Evolutionary conservation across 1,284 basidiomycete genomes (phyloP).

Genomic region (Fomitiporia mediterranea): DNA sequence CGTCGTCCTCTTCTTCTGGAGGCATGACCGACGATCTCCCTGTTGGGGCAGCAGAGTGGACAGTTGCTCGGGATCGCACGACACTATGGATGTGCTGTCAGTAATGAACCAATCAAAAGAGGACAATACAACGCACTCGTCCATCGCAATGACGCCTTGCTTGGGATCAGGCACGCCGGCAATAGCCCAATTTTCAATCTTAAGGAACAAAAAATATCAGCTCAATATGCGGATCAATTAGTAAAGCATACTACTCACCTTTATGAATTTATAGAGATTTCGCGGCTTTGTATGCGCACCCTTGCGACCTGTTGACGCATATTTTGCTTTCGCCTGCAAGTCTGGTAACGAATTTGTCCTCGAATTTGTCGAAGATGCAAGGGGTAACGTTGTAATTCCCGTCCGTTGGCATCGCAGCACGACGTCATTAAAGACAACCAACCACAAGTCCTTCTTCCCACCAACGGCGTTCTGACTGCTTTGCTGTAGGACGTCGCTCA

Average conservation of each 20-base stretch:
- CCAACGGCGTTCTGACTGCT: conserved; percentile 46
- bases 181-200: conserved; percentile 90
- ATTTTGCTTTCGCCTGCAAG: conserved; percentile 73
- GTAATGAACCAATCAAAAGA: conserved; percentile 18
- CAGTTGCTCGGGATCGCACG: conserved; percentile 59
- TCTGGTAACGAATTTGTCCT: conserved; percentile 74
- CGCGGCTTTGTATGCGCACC: conserved; percentile 74
- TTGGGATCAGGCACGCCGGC: conserved; percentile 65
- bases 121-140: conserved; percentile 55
- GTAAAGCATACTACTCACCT: conserved; percentile 44
- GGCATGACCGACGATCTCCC: conserved; percentile 64
- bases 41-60: conserved; percentile 38
- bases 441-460: conserved; percentile 86
- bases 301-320: conserved; percentile 69
- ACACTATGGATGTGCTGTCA: conserved; percentile 42
- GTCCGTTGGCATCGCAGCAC: conserved; percentile 87
- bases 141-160: conserved; percentile 76
- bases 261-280: conserved; percentile 86
- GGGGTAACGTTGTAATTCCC: conserved; percentile 83
- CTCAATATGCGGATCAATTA: conserved; percentile 12
- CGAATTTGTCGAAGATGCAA: conserved; percentile 68
- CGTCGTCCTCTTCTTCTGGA: conserved; percentile 55
- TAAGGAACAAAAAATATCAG: neutral
- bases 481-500: conserved; percentile 73
- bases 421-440: conserved; percentile 94